phyloP scores from a whole-genome alignment of 805 yeast species.

The Candida broadrunensis region DNA sequence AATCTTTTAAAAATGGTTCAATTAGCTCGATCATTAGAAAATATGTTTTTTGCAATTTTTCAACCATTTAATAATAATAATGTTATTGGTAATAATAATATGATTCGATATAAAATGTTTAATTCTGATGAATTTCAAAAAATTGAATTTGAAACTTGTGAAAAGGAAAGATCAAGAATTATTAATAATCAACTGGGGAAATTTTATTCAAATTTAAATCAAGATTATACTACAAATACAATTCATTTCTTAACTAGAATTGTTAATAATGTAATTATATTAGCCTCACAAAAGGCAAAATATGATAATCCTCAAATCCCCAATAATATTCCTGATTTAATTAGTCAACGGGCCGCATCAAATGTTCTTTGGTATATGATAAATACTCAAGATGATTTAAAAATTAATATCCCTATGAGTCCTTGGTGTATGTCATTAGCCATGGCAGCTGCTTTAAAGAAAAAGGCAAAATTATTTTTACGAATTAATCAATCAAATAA shows the following conservation, averaged over 20 bases:
- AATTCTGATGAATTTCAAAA: slow-evolving; percentile 23
- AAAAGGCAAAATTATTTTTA: slow-evolving; percentile 10
- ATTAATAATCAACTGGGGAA: neutral
- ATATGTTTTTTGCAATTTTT: slow-evolving; percentile 19
- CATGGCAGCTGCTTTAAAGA: slow-evolving; percentile 22
- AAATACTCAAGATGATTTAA: slow-evolving; percentile 14
- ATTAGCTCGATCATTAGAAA: slow-evolving; percentile 22
- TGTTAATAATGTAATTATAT: slow-evolving; percentile 23
- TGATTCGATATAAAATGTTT: slow-evolving; percentile 15
- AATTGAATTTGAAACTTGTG: slow-evolving; percentile 24
- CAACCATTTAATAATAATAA: slow-evolving; percentile 19
- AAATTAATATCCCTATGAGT: slow-evolving; percentile 22
- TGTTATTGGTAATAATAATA: slow-evolving; percentile 7
- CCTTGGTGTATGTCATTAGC: slow-evolving; percentile 25
- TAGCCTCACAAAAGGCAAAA: slow-evolving; percentile 23
- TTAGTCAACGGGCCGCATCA: slow-evolving; percentile 18
- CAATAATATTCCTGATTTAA: slow-evolving; percentile 20
- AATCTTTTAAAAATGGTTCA: slow-evolving; percentile 23
- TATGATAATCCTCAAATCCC: slow-evolving; percentile 20
- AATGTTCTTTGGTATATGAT: slow-evolving; percentile 24
- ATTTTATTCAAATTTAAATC: neutral
- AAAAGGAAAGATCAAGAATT: slow-evolving; percentile 12
- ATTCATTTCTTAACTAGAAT: slow-evolving; percentile 24
- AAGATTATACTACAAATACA: slow-evolving; percentile 15
- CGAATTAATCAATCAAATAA: neutral